Evolutionary conservation across 768 basidiomycete genomes (phyloP), one percentile per base, ranked within the genome.

Genomic region (Tephrocybe sp.): DNA sequence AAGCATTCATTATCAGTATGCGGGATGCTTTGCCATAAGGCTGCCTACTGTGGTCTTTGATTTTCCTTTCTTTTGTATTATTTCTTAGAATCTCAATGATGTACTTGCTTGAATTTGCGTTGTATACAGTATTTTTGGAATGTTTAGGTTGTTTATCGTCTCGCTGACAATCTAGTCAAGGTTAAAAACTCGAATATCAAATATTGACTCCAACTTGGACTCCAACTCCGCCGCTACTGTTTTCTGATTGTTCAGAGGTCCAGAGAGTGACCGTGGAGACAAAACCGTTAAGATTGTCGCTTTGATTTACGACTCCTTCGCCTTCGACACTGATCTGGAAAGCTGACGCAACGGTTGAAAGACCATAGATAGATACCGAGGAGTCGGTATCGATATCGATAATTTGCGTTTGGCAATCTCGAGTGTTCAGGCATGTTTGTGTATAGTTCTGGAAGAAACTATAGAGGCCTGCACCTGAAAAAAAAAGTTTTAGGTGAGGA

Each of bases 391-490:
- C 79, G 50, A 85, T 66, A 55, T 79, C 73, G 52, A 77, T 51
- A 44, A 83, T 74, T 51, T 84, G 78, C 3, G 56, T 59, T 61
- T 88, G 85, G 62, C 86, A 88, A 9, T 55, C 40, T 32, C 54
- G 46, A 16, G 46, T 52, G 12, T 49, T 38, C 46, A 55, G 9
- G 19, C 54, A 55, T 23, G 66, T 58, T 62, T 80, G 72, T 22
- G 45, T 59, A 63, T 82, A 88, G 60, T 77, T 78, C 71, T 83
- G 59, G 75, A 79, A 87, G 71, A 87, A 88, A 63, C 78, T 83
- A 66, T 87, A 88, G 8, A 82, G 7, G 80, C 83, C 50, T 12
- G 50, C 50, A 31, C 54, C 50, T 52, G 11, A 38, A 10, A 19
- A 41, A 22, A 19, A 19, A 41, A 22, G 16, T 16, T 13, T 26